Conservation (phyloP, 352 stramenopile genomes). For the Phytophthora vignae region DNA sequence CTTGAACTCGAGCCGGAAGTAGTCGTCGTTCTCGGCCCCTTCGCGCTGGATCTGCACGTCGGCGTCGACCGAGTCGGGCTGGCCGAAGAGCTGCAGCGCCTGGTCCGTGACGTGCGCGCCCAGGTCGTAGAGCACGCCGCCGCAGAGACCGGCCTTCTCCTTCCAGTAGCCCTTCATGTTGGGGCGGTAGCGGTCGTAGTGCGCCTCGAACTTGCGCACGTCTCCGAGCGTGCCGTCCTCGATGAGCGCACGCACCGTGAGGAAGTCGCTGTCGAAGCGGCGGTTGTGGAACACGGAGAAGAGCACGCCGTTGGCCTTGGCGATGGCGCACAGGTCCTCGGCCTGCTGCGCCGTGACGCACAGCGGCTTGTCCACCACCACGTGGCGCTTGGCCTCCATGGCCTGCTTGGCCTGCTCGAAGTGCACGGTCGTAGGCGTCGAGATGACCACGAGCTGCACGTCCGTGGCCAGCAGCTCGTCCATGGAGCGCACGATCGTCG, state of each 20-base stretch:
- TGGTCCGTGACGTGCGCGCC: constrained; percentile 77
- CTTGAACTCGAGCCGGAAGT: constrained; percentile 76
- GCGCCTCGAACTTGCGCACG: constrained; percentile 62
- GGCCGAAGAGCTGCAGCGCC: constrained; percentile 69
- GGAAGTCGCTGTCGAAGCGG: constrained; percentile 80
- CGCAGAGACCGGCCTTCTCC: constrained; percentile 62
- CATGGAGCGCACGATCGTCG: constrained; percentile 77
- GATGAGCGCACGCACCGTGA: constrained; percentile 62
- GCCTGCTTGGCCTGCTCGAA: constrained; percentile 79
- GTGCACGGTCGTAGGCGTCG: constrained; percentile 75
- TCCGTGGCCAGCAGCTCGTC: constrained; percentile 65
- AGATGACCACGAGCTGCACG: constrained; percentile 78
- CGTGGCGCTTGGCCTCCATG: constrained; percentile 76
- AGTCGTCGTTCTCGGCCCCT: constrained; percentile 73
- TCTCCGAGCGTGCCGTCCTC: constrained; percentile 59
- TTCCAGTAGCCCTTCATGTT: constrained; percentile 85
- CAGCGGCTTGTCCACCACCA: constrained; percentile 82
- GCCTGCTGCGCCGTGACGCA: constrained; percentile 64
- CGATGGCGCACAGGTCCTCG: constrained; percentile 55
- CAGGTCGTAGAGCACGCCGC: constrained; percentile 77
- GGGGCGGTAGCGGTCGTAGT: constrained; percentile 77
- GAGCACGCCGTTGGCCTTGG: constrained; percentile 59
- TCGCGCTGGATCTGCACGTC: constrained; percentile 83
- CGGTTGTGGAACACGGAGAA: constrained; percentile 86
- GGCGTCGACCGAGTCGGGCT: constrained; percentile 50